Percentiles rank a stretch among this genome's conserved stretches.
Evolutionary conservation across 2,329 filamentous ascomycete species (phyloP).

Genomic region (Hyphodiscus sp.): DNA sequence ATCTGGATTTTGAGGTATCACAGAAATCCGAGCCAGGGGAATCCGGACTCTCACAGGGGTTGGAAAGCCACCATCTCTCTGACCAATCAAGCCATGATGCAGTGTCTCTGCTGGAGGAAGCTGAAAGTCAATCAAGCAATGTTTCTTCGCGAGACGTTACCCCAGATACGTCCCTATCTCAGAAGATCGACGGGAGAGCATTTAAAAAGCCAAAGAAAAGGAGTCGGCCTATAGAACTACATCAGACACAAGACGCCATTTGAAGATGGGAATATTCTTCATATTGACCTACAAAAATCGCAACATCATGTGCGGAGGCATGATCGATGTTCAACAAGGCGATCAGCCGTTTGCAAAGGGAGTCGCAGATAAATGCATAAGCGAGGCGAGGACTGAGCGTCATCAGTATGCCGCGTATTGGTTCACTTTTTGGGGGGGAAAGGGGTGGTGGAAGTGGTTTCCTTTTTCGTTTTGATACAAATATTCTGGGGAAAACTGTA

Average conservation of each 20-base stretch:
- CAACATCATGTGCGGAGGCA: conserved; percentile 22
- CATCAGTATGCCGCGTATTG: too few species aligned
- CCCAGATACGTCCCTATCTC: conserved; percentile 3
- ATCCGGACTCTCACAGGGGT: conserved; percentile 1
- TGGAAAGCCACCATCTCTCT: conserved; percentile 3
- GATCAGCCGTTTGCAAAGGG: conserved; percentile 29
- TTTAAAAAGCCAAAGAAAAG: too few species aligned
- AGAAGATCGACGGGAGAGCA: not conserved
- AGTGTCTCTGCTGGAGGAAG: not conserved
- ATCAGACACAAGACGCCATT: too few species aligned
- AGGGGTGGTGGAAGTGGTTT: too few species aligned
- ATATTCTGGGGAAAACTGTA: too few species aligned
- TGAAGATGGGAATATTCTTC: too few species aligned
- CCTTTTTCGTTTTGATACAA: too few species aligned
- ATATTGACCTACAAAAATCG: too few species aligned
- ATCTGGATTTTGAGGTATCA: not conserved
- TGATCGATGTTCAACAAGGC: conserved; percentile 25
- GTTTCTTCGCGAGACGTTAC: conserved; percentile 1
- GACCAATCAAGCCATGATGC: conserved; percentile 2
- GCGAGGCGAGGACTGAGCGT: conserved; percentile 18
- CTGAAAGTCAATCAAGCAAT: not conserved
- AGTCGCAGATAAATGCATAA: conserved; percentile 6
- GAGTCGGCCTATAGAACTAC: too few species aligned
- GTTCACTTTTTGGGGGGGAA: too few species aligned
- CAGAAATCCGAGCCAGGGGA: conserved; percentile 1